Evolutionary conservation across 148 eudicot genomes (phyloP).

Genomic region (Amaranthus palmeri): DNA sequence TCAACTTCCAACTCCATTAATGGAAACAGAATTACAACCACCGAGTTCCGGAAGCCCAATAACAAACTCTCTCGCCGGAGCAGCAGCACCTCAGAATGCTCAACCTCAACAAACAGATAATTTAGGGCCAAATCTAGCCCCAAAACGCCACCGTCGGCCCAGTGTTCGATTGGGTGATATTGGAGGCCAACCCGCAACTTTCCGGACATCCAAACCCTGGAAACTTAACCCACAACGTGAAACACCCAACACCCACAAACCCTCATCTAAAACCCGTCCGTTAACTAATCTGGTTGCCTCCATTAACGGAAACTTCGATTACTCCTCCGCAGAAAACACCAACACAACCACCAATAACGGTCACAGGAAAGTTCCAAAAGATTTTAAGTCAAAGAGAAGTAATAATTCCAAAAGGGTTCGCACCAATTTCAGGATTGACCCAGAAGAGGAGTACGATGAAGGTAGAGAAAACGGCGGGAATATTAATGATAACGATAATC

Average conservation of each 20-base stretch:
- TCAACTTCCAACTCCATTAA: neutral
- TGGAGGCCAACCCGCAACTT: constrained; percentile 30
- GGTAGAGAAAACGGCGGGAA: constrained; percentile 7
- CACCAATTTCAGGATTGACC: constrained; percentile 15
- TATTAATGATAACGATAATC: too few species aligned
- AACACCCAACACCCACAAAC: constrained; percentile 9
- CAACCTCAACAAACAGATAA: neutral
- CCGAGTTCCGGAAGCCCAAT: neutral
- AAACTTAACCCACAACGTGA: constrained; percentile 3
- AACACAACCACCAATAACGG: constrained; percentile 1
- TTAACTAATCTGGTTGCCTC: constrained; percentile 33
- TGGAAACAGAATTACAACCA: constrained; percentile 16
- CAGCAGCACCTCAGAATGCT: neutral
- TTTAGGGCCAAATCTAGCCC: constrained; percentile 4
- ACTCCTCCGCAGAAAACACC: neutral
- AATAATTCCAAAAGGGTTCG: constrained; percentile 23
- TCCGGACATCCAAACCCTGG: constrained; percentile 16
- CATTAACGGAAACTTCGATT: neutral
- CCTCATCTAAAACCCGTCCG: constrained; percentile 33
- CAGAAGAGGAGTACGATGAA: neutral
- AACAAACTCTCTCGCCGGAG: neutral
- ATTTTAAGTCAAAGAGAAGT: constrained; percentile 19
- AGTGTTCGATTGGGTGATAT: constrained; percentile 35
- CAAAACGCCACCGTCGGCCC: constrained; percentile 30
- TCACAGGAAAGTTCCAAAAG: constrained; percentile 11